Conservation (phyloP, 2,329 filamentous ascomycete genomes). For the Elsinoe arachidis region DNA sequence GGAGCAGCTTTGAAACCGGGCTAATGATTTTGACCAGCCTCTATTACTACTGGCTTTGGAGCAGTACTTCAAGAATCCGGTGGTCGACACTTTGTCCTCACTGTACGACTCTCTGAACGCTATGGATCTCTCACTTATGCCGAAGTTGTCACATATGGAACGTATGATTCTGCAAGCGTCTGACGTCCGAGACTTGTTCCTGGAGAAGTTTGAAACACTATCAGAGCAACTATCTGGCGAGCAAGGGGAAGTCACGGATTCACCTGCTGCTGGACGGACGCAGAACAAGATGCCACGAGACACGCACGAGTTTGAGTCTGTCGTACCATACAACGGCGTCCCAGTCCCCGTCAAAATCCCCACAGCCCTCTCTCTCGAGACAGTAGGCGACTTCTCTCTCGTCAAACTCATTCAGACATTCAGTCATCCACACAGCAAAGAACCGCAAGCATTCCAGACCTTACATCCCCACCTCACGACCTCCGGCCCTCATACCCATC, state of each 20-base stretch:
- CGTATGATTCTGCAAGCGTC: constrained; percentile 78
- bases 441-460: constrained; percentile 67
- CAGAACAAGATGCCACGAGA: constrained; percentile 76
- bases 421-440: constrained; percentile 69
- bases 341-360: constrained; percentile 96
- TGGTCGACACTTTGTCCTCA: constrained; percentile 75
- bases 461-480: constrained; percentile 90
- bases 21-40: constrained; percentile 46
- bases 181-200: constrained; percentile 90
- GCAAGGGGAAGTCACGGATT: constrained; percentile 20
- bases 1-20: background rate
- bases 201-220: constrained; percentile 96
- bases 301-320: constrained; percentile 95
- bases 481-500: constrained; percentile 80
- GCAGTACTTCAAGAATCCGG: constrained; percentile 91
- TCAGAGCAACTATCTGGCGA: constrained; percentile 66
- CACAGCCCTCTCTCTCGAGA: constrained; percentile 86
- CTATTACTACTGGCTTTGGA: constrained; percentile 83
- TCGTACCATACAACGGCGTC: constrained; percentile 90
- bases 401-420: constrained; percentile 97
- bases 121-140: constrained; percentile 95
- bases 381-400: constrained; percentile 92
- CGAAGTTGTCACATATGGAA: constrained; percentile 73
- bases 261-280: constrained; percentile 18
- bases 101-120: constrained; percentile 89